These are phyloP conservation scores for Nadsonia commutata DNA, from an alignment of 1,139 yeast species.

Conservation along the genomic window DNA sequence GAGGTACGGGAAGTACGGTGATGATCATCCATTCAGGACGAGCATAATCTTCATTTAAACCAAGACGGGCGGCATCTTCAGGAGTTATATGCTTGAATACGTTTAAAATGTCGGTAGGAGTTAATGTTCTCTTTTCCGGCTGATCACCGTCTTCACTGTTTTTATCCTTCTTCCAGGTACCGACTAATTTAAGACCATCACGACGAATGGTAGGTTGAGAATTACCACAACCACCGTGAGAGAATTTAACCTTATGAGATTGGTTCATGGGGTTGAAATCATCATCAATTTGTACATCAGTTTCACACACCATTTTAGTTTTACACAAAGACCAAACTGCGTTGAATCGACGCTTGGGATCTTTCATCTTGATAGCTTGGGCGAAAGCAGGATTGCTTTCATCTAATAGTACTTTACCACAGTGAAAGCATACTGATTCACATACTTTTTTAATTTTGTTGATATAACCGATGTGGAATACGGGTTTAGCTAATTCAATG, in stretches of 20 bases:
- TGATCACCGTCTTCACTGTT: slow-evolving; percentile 67
- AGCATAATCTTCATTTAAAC: slow-evolving; percentile 90
- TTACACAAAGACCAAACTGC: slow-evolving; percentile 93
- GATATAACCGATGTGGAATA: slow-evolving; percentile 86
- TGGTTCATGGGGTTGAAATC: slow-evolving; percentile 28
- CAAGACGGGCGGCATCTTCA: slow-evolving; percentile 68
- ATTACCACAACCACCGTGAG: slow-evolving; percentile 98
- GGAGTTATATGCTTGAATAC: slow-evolving; percentile 84
- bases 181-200: slow-evolving; percentile 91
- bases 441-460: slow-evolving; percentile 88
- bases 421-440: slow-evolving; percentile 96
- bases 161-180: slow-evolving; percentile 91
- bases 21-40: slow-evolving; percentile 98
- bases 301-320: slow-evolving; percentile 89
- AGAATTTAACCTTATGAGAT: slow-evolving; percentile 27
- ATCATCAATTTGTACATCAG: slow-evolving; percentile 60
- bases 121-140: slow-evolving; percentile 80
- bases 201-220: slow-evolving; percentile 91
- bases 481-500: slow-evolving; percentile 95
- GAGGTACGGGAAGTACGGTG: slow-evolving; percentile 98
- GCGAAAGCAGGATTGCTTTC: slow-evolving; percentile 72
- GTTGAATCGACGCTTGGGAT: slow-evolving; percentile 88
- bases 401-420: slow-evolving; percentile 85
- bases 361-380: slow-evolving; percentile 77
- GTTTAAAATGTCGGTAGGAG: slow-evolving; percentile 78